Evolutionary conservation across 345 rosid genomes (phyloP).

Genomic region (Isatis tinctoria): DNA sequence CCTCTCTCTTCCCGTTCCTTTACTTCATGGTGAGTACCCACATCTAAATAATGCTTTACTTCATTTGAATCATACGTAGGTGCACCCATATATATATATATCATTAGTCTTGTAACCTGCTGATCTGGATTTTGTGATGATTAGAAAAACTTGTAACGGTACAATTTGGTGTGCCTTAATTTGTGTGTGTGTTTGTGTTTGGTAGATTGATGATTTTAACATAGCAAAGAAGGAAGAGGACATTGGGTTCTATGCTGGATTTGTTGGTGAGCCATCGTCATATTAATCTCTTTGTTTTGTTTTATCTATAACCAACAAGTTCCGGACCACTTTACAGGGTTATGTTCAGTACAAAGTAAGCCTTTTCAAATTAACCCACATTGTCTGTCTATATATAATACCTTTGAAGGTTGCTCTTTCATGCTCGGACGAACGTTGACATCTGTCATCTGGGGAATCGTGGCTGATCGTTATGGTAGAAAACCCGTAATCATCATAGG

Average conservation of each 20-base stretch:
- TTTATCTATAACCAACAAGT: not conserved
- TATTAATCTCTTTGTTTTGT: not conserved
- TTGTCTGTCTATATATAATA: not conserved
- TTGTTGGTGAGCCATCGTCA: conserved; percentile 52
- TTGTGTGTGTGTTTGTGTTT: not conserved
- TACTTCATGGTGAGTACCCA: conserved; percentile 78
- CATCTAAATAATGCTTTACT: not conserved
- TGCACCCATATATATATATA: not conserved
- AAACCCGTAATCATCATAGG: conserved; percentile 82
- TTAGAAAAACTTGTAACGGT: not conserved
- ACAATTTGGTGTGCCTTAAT: not conserved
- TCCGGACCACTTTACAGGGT: not conserved
- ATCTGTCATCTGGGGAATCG: conserved; percentile 77
- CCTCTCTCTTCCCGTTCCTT: conserved; percentile 83
- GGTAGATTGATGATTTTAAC: conserved; percentile 68
- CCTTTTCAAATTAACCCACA: conserved; percentile 11
- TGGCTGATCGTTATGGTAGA: conserved; percentile 91
- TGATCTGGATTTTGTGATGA: not conserved
- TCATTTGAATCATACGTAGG: not conserved
- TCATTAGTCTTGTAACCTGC: not conserved
- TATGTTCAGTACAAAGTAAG: not conserved
- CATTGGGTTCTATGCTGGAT: conserved; percentile 87
- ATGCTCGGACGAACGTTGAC: conserved; percentile 94
- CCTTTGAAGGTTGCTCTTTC: conserved; percentile 63
- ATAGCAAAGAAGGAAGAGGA: conserved; percentile 79